Conservation (phyloP, 192 early-diverging fungal species). For the Coemansia sp. region DNA sequence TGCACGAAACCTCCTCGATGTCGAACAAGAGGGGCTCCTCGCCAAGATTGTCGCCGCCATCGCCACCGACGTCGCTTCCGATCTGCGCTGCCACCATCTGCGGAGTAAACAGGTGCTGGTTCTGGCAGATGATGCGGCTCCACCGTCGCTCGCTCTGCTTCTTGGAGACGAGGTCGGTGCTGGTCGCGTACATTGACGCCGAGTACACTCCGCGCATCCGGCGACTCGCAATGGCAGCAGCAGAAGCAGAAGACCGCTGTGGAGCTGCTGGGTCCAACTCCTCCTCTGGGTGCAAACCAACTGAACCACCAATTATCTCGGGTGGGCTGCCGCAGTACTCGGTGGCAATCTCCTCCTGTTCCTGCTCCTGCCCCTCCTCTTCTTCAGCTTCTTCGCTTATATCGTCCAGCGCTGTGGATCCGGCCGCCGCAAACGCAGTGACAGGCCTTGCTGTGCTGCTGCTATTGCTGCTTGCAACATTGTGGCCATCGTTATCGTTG, state of each 20-base stretch:
- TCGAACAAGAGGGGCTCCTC: conserved; percentile 4
- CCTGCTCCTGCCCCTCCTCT: conserved; percentile 1
- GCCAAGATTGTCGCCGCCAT: background rate
- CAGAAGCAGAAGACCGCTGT: background rate
- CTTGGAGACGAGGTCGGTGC: conserved; percentile 27
- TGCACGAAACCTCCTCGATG: conserved; percentile 4
- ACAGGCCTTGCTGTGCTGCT: background rate
- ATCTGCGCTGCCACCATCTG: conserved; percentile 15
- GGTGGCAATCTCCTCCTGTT: background rate
- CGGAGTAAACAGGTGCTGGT: conserved; percentile 46
- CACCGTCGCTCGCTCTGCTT: conserved; percentile 45
- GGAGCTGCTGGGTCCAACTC: background rate
- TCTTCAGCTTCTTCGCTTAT: background rate
- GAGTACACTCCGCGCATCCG: conserved; percentile 13
- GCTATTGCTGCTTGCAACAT: conserved; percentile 3
- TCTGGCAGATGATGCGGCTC: conserved; percentile 47
- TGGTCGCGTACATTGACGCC: conserved; percentile 18
- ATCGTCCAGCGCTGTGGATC: background rate
- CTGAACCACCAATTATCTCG: background rate
- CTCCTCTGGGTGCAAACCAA: background rate
- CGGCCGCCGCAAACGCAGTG: background rate
- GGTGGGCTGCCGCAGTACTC: background rate
- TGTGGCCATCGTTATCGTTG: conserved; percentile 13
- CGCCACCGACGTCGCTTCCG: background rate
- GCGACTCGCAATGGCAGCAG: background rate